phyloP scores from a whole-genome alignment of 2,329 filamentous ascomycete genomes.

The Nakataea oryzae region DNA sequence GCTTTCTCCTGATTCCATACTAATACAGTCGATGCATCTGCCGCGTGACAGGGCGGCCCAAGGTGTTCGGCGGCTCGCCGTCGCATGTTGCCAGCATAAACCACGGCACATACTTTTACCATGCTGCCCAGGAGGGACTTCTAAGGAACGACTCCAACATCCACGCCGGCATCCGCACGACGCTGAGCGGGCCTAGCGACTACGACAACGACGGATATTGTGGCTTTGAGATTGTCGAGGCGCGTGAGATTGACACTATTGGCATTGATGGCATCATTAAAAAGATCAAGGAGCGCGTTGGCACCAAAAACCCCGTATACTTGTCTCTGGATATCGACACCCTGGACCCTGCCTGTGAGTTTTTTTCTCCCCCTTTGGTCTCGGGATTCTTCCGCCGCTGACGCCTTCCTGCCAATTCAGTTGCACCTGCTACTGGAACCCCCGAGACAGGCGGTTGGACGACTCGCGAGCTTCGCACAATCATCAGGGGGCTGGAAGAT shows the following conservation, averaged over 20 bases:
- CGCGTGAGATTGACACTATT: conserved; percentile 41
- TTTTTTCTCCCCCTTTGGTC: neutral
- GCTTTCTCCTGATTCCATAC: neutral
- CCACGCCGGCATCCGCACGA: conserved; percentile 79
- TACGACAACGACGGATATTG: conserved; percentile 82
- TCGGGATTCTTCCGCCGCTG: neutral
- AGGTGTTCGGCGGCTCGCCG: conserved; percentile 77
- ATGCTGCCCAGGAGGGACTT: conserved; percentile 67
- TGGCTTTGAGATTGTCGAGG: conserved; percentile 75
- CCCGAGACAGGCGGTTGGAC: conserved; percentile 70
- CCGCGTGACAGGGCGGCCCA: conserved; percentile 55
- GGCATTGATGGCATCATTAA: conserved; percentile 63
- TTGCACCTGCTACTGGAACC: conserved; percentile 65
- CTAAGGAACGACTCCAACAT: conserved; percentile 77
- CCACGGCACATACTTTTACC: conserved; percentile 84
- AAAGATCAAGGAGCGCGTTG: conserved; percentile 65
- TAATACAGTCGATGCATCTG: neutral
- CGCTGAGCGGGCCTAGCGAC: conserved; percentile 65
- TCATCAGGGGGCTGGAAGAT: conserved; percentile 57
- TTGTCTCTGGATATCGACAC: conserved; percentile 82
- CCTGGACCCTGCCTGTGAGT: conserved; percentile 67
- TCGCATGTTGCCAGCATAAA: conserved; percentile 69
- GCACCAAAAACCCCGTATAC: conserved; percentile 66
- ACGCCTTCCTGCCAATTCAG: conserved; percentile 15
- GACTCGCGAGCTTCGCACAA: conserved; percentile 61